Evolutionary conservation across 73 alveolate genomes (phyloP).

Genomic region (Paramecium primaurelia): DNA sequence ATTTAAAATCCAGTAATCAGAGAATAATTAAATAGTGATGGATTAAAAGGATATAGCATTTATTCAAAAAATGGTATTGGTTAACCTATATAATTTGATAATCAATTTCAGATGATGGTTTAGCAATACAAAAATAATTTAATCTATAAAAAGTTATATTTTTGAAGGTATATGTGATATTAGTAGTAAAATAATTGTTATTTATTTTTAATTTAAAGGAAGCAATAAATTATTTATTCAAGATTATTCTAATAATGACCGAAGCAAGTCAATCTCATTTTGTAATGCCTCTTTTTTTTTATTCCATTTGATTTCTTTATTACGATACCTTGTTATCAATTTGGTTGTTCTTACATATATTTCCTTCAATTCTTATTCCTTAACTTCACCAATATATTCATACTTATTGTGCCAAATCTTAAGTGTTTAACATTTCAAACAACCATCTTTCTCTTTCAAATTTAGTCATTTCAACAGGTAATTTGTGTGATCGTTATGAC

Average conservation of each 20-base stretch:
- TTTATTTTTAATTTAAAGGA: neutral
- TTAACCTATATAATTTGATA: neutral
- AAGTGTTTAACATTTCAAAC: conserved; percentile 21
- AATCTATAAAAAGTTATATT: neutral
- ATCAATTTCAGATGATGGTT: neutral
- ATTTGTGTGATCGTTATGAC: conserved; percentile 28
- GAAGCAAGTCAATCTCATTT: conserved; percentile 17
- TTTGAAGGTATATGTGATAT: neutral
- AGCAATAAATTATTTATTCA: neutral
- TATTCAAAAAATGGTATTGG: neutral
- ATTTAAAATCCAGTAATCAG: neutral
- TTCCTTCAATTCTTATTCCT: conserved; percentile 31
- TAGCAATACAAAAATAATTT: neutral
- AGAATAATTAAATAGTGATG: neutral
- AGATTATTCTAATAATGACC: neutral
- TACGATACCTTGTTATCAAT: conserved; percentile 13
- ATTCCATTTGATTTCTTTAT: conserved; percentile 39
- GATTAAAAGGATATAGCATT: neutral
- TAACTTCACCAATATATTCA: neutral
- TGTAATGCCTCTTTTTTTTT: neutral
- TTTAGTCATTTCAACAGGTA: conserved; percentile 53
- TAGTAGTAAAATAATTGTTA: neutral
- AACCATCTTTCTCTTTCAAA: conserved; percentile 45
- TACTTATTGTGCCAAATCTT: conserved; percentile 37
- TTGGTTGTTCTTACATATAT: conserved; percentile 23